Conservation (phyloP, 306 rosid genomes). For the Abrus precatorius region DNA sequence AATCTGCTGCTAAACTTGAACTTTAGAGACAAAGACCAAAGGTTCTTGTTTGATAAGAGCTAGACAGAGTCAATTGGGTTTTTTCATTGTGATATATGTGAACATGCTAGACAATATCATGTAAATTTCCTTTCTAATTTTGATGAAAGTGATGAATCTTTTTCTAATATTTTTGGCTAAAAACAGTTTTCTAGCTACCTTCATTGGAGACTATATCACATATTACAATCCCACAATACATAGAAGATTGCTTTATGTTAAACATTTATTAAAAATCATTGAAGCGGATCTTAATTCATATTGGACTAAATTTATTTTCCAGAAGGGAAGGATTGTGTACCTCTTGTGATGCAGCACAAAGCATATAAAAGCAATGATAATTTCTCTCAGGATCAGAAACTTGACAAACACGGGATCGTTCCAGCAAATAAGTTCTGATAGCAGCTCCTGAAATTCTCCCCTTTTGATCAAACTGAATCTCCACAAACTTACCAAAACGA, state of each 20-base stretch:
- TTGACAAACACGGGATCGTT: conserved; percentile 96
- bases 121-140: too few species aligned
- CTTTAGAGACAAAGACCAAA: too few species aligned
- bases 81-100: too few species aligned
- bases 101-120: too few species aligned
- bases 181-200: too few species aligned
- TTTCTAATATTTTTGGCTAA: too few species aligned
- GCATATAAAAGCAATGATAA: conserved; percentile 99
- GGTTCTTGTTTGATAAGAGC: too few species aligned
- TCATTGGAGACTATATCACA: not conserved
- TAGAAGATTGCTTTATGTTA: not conserved
- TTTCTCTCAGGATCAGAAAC: conserved; percentile 97
- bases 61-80: too few species aligned
- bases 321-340: conserved; percentile 49
- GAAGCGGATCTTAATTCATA: not conserved
- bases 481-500: conserved; percentile 99
- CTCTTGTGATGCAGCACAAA: conserved; percentile 93
- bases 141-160: too few species aligned
- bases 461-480: conserved; percentile 84
- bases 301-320: not conserved
- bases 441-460: conserved; percentile 99
- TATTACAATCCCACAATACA: not conserved
- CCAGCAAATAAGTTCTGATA: conserved; percentile 91
- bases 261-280: conserved; percentile 8
- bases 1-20: too few species aligned